These are phyloP conservation scores for Trichoderma lentiforme DNA, from an alignment of 2,329 filamentous ascomycete genomes.

Conservation along the genomic window DNA sequence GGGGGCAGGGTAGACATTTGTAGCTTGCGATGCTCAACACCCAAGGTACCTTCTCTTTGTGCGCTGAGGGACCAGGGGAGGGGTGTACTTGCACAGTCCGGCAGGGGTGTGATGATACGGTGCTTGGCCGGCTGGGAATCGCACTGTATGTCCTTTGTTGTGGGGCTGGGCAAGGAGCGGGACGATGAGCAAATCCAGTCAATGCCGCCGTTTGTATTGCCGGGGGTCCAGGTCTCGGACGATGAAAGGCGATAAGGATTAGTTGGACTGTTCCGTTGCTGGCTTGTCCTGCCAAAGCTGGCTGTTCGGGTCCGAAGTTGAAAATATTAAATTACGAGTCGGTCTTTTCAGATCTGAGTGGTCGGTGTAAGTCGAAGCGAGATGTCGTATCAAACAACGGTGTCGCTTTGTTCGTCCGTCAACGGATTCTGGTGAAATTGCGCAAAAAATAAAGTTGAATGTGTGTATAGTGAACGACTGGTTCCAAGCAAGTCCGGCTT, in stretches of 20 bases:
- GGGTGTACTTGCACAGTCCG: conserved; percentile 23
- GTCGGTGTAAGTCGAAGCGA: conserved; percentile 24
- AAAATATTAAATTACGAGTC: conserved; percentile 32
- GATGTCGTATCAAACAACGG: conserved; percentile 30
- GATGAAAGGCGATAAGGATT: conserved; percentile 20
- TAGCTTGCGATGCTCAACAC: conserved; percentile 32
- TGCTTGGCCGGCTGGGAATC: background rate
- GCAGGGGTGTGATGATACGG: conserved; percentile 10
- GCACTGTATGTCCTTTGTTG: conserved; percentile 11
- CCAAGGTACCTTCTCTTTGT: conserved; percentile 19
- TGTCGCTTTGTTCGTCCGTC: conserved; percentile 20
- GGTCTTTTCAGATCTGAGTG: conserved; percentile 27
- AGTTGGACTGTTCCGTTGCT: background rate
- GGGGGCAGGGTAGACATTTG: conserved; percentile 67
- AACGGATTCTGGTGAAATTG: conserved; percentile 23
- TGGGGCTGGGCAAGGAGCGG: conserved; percentile 30
- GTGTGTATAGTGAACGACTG: conserved; percentile 41
- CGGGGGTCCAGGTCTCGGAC: conserved; percentile 25
- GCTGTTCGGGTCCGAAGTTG: background rate
- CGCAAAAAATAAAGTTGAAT: conserved; percentile 23
- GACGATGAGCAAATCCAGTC: conserved; percentile 25
- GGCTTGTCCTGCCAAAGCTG: conserved; percentile 13
- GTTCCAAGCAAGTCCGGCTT: conserved; percentile 60
- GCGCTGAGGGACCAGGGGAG: conserved; percentile 26
- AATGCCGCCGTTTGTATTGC: conserved; percentile 13